Evolutionary conservation across 148 eudicot species (phyloP).

Genomic region (Tetragonia tetragonoides): DNA sequence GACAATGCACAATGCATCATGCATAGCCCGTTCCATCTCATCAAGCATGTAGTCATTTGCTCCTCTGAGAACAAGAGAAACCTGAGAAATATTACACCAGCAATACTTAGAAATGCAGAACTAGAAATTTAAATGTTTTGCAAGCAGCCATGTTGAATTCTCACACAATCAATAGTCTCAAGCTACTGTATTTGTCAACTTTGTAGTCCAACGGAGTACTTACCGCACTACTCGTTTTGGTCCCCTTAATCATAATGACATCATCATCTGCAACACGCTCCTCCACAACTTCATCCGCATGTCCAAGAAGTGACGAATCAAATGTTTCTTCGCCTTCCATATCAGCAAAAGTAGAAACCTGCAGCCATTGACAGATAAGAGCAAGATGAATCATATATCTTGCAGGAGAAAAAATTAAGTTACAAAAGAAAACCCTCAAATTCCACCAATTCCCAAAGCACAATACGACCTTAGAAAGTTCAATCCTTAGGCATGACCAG

Average conservation of each 20-base stretch:
- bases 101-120: constrained; percentile 11
- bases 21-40: constrained; percentile 98
- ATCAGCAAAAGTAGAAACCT: constrained; percentile 98
- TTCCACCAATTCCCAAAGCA: no score
- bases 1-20: constrained; percentile 93
- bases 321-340: constrained; percentile 99
- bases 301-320: constrained; percentile 86
- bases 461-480: no score
- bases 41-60: constrained; percentile 99
- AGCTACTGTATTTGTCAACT: neutral
- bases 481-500: no score
- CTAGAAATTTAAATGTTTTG: neutral
- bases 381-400: constrained; percentile 4
- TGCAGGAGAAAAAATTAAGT: neutral
- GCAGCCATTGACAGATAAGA: constrained; percentile 18
- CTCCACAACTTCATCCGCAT: constrained; percentile 95
- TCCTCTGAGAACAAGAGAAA: constrained; percentile 82
- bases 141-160: neutral
- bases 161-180: neutral
- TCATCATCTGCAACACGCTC: constrained; percentile 98
- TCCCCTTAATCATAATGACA: constrained; percentile 90
- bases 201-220: constrained; percentile 18
- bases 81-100: constrained; percentile 40
- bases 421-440: neutral
- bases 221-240: constrained; percentile 86